Conservation (phyloP, 441 rosid genomes). For the Populus tomentosa region DNA sequence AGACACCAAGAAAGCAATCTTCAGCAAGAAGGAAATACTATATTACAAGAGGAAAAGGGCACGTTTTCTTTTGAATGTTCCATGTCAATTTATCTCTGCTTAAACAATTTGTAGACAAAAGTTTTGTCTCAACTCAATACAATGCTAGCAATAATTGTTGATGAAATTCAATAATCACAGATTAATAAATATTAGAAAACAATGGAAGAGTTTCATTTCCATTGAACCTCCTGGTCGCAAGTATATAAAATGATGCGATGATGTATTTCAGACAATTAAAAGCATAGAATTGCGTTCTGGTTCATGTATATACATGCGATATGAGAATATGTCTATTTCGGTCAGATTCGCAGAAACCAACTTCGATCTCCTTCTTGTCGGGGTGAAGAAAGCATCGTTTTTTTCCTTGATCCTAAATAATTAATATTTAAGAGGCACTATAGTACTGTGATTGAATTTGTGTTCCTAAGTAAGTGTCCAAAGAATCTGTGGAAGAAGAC, state of each 20-base stretch:
- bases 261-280: not conserved
- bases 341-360: not conserved
- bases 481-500: not conserved
- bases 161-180: not conserved
- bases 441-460: too few relatives aligned
- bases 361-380: not conserved
- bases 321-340: constrained; percentile 1
- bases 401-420: not conserved
- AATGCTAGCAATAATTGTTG: not conserved
- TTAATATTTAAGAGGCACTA: not conserved
- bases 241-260: not conserved
- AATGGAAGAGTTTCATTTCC: not conserved
- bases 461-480: not conserved
- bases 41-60: not conserved
- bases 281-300: not conserved
- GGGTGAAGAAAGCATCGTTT: not conserved
- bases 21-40: not conserved
- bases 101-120: not conserved
- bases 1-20: not conserved
- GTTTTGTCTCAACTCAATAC: not conserved
- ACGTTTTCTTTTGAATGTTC: not conserved
- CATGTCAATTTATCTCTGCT: not conserved
- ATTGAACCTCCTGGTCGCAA: not conserved
- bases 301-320: constrained; percentile 10
- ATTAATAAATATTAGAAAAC: too few relatives aligned